Evolutionary conservation across 139 green algal species (phyloP).

Genomic region (Penium margaritaceum): DNA sequence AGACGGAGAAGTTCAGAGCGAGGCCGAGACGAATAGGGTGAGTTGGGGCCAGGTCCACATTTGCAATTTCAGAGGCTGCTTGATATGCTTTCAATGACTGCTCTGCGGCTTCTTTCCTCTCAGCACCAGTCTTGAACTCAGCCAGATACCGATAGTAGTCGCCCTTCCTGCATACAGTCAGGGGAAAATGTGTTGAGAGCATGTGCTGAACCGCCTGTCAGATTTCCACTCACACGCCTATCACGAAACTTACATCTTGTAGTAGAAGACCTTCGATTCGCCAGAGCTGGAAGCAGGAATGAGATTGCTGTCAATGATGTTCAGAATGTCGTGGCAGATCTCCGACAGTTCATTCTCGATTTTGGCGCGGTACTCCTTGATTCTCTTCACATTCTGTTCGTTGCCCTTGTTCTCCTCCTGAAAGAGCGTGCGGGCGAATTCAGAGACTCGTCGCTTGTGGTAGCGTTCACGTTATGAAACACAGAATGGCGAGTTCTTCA

Average conservation of each 20-base stretch:
- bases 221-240: too few relatives aligned
- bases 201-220: too few relatives aligned
- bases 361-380: slow-evolving; percentile 77
- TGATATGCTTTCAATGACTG: slow-evolving; percentile 45
- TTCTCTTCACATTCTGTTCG: slow-evolving; percentile 81
- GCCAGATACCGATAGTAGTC: slow-evolving; percentile 56
- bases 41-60: slow-evolving; percentile 41
- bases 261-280: slow-evolving; percentile 98
- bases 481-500: too few relatives aligned
- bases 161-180: slow-evolving; percentile 73
- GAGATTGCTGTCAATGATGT: slow-evolving; percentile 89
- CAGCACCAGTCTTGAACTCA: slow-evolving; percentile 49
- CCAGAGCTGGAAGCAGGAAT: slow-evolving; percentile 82
- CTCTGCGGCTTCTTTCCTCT: slow-evolving; percentile 45
- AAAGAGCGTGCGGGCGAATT: too few relatives aligned
- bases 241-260: slow-evolving; percentile 70
- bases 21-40: slow-evolving; percentile 51
- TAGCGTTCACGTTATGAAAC: too few relatives aligned
- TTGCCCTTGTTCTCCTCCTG: slow-evolving; percentile 94
- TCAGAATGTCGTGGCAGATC: slow-evolving; percentile 62
- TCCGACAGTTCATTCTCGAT: slow-evolving; percentile 56
- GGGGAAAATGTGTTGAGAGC: too few relatives aligned
- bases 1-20: slow-evolving; percentile 52
- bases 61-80: slow-evolving; percentile 46
- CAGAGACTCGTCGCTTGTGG: too few relatives aligned